Evolutionary conservation across 1,139 yeast species (phyloP).

Genomic region (Suhomyces taliae): DNA sequence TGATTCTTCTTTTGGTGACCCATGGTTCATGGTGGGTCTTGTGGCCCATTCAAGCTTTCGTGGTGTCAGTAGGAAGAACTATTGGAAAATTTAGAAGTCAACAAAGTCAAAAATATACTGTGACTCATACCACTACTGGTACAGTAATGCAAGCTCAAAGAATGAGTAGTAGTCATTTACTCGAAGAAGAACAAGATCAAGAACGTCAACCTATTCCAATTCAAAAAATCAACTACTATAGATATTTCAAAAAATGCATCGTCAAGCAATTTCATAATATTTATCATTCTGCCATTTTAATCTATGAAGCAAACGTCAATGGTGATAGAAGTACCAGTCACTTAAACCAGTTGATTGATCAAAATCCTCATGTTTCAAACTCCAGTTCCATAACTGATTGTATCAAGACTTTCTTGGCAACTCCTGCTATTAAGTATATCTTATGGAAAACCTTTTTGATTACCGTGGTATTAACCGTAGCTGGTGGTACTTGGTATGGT

Average conservation of each 20-base stretch:
- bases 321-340: constrained; percentile 37
- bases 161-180: constrained; percentile 29
- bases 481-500: constrained; percentile 85
- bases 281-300: constrained; percentile 51
- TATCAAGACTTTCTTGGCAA: constrained; percentile 34
- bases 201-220: constrained; percentile 14
- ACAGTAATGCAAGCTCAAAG: constrained; percentile 27
- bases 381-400: constrained; percentile 39
- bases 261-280: constrained; percentile 52
- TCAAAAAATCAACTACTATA: constrained; percentile 19
- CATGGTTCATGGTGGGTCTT: constrained; percentile 79
- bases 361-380: constrained; percentile 44
- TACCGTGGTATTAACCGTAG: constrained; percentile 63
- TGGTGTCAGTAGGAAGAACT: constrained; percentile 47
- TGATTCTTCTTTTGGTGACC: constrained; percentile 63
- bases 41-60: constrained; percentile 71
- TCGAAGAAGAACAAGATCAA: constrained; percentile 22
- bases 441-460: constrained; percentile 44
- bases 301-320: constrained; percentile 43
- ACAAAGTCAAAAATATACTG: constrained; percentile 9
- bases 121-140: constrained; percentile 11
- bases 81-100: constrained; percentile 22
- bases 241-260: constrained; percentile 44
- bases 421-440: constrained; percentile 53
- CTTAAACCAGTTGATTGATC: constrained; percentile 37